Base-by-base conservation (phyloP, 2,329 filamentous ascomycete species). In the Verticillium klebahnii region DNA sequence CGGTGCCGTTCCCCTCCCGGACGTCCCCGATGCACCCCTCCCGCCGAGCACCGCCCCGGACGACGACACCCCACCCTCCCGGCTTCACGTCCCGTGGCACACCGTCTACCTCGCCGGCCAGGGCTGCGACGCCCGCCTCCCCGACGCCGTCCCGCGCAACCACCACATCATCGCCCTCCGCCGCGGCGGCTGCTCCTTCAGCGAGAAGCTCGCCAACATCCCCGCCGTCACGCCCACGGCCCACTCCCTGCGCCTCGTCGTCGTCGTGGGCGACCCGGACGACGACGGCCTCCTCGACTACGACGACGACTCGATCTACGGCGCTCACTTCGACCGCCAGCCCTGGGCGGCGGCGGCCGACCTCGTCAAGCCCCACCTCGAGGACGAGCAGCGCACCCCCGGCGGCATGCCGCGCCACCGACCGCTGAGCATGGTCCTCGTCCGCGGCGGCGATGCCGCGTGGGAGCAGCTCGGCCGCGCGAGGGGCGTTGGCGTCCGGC, bases 171-270 rank as follows among this genome's bases (percentile, higher is more conserved):
- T 99, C 63, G 85, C 97, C 58, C 82, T 98, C 68, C 87, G 85
- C 32, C 87, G 95, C 6, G 94, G 95, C 45, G 87, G 86, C 1
- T 99, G 95, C 77, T 89, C 85, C 29, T 98, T 98, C 74, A 89
- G 85, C 39, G 78, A 89, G 32, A 99, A 99, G 74, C 78, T 98
- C 1, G 82, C 84, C 59, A 93, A 92, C 66, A 93, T 98, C n/a
- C 93, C 94, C 0, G 85, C 86, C 11, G 94, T 89, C 71, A 81
- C 87, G 1, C 88, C 90, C 0, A 79, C 81, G 0, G 73, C 80
- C 0, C 72, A 75, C 3, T 82, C 87, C 1, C 78, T 98, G 19
- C 91, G 96, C 73, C 83, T 98, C 3, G 92, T 98, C 32, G 78
- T 98, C 54, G 77, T 97, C 0, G 85, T 97, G 5, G 75, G 78